Base-by-base conservation (phyloP, 768 basidiomycete species). In the Auricularia cornea region DNA sequence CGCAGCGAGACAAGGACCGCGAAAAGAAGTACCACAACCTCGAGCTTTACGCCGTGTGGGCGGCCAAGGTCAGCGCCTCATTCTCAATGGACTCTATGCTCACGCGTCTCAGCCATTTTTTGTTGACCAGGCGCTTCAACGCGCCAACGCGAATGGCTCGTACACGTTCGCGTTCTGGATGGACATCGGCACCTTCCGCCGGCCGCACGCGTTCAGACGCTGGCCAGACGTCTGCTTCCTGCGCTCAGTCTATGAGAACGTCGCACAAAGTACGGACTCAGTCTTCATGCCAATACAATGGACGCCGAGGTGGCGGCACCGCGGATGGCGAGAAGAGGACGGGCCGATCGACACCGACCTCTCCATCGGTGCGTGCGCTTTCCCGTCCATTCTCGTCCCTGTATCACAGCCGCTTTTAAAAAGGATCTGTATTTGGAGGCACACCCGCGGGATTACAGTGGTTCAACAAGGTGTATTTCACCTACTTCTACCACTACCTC, bases 111-210 rank as follows among this genome's bases (percentile, higher is more conserved):
- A 57, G 68, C 76, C 83, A 5, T 84, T 76, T 69, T 76, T 82
- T 59, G 72, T 84, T 44, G 71, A 35, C 72, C 78, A 38, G 83
- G 77, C 59, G 4, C 65, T 80, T 63, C 72, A 51, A 64, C 59
- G 32, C n/a, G n/a, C n/a, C n/a, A 20, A 40, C 11, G 29, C 64
- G 23, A 72, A 72, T 3, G 67, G 73, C 64, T 60, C 68, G 16
- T 84, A 81, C 64, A 78, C 81, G 26, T 85, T 82, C 70, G 81
- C 77, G 2, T 86, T 86, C 66, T 86, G 84, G 84, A 77, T 72
- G 38, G 84, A 85, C 65, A 82, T 83, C 1, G 83, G 81, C 4
- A 80, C 81, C 64, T 83, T 86, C 67, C 70, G 83, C 16, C 60
- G 68, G n/a, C 67, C 73, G 1, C 82, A 84, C 70, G 65, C 64